These are phyloP conservation scores for Trichoderma virens DNA, from an alignment of 495 filamentous ascomycete species.

Conservation along the genomic window DNA sequence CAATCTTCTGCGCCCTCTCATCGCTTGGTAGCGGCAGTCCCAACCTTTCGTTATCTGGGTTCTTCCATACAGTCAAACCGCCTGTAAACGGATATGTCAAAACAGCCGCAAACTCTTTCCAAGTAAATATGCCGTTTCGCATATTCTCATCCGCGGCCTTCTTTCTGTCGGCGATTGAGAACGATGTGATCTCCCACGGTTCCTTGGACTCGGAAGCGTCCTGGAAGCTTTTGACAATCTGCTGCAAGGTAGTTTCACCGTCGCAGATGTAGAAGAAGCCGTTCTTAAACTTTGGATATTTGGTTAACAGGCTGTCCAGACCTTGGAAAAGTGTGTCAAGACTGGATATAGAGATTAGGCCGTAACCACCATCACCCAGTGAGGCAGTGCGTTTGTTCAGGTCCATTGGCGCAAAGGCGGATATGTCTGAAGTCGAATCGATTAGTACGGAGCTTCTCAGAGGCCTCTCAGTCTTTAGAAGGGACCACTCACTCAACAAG, in stretches of 20 bases:
- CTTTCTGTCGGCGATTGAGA: neutral
- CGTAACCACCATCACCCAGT: neutral
- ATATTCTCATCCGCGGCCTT: neutral
- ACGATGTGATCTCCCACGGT: neutral
- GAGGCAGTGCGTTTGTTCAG: neutral
- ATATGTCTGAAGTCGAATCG: neutral
- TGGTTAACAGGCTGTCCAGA: neutral
- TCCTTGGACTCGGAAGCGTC: neutral
- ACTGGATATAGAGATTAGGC: neutral
- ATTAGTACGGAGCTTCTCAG: neutral
- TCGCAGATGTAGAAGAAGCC: constrained; percentile 6
- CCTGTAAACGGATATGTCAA: neutral
- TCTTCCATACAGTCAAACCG: neutral
- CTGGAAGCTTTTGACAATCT: neutral
- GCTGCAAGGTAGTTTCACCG: neutral
- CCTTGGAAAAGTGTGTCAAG: neutral
- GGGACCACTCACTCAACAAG: neutral
- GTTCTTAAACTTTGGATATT: neutral
- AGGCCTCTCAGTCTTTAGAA: too few relatives aligned
- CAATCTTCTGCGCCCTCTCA: neutral
- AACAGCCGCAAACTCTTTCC: neutral
- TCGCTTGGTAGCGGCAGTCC: neutral
- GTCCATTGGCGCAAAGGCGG: neutral
- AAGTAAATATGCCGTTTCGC: neutral
- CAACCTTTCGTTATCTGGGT: neutral